phyloP scores from a whole-genome alignment of 2,329 filamentous ascomycete genomes.

The Chaetomium sp. region DNA sequence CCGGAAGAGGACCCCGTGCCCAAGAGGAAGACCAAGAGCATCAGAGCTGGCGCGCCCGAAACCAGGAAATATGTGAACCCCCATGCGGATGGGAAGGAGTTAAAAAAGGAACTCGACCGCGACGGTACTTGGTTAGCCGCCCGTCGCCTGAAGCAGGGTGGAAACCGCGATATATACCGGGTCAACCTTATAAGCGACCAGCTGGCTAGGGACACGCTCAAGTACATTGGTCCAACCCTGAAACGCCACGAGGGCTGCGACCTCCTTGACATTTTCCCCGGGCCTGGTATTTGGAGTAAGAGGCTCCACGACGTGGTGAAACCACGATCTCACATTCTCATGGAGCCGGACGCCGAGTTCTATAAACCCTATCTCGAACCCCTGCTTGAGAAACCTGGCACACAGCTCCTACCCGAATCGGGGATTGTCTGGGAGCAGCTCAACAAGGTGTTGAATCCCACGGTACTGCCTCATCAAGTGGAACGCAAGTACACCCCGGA shows the following conservation, averaged over 20 bases:
- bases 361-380: conserved; percentile 57
- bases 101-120: conserved; percentile 10
- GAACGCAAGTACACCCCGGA: conserved; percentile 31
- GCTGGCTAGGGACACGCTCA: conserved; percentile 61
- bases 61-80: too few relatives aligned
- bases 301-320: conserved; percentile 68
- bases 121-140: conserved; percentile 18
- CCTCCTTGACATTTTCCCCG: conserved; percentile 81
- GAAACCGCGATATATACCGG: conserved; percentile 5
- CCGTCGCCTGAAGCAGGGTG: not conserved
- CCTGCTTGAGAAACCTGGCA: conserved; percentile 44
- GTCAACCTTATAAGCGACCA: conserved; percentile 47
- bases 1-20: too few relatives aligned
- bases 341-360: conserved; percentile 60
- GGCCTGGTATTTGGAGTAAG: conserved; percentile 68
- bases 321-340: conserved; percentile 74
- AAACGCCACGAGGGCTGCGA: conserved; percentile 70
- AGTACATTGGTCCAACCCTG: conserved; percentile 63
- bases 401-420: conserved; percentile 47
- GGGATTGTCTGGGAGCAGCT: conserved; percentile 58
- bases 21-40: too few relatives aligned
- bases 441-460: conserved; percentile 42
- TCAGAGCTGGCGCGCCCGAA: too few relatives aligned
- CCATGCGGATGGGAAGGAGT: too few relatives aligned
- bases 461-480: conserved; percentile 50